Conservation (phyloP, 2,329 filamentous ascomycete species). For the Tolypocladium capitatum region DNA sequence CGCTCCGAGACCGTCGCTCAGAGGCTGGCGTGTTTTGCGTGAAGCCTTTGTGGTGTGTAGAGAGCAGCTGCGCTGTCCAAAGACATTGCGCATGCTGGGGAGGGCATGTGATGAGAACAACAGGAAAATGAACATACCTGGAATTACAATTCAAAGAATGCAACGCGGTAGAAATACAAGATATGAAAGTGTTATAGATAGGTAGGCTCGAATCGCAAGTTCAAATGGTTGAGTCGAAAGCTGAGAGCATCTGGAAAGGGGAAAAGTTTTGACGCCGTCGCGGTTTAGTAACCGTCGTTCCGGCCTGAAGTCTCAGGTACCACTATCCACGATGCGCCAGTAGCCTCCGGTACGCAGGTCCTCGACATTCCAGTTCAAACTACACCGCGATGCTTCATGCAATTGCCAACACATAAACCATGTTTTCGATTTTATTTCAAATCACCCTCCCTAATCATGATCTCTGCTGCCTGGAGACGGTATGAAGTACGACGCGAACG, state of each 20-base stretch:
- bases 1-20: neutral
- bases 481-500: too few species aligned
- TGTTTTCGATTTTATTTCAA: neutral
- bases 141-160: neutral
- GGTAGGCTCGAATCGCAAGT: neutral
- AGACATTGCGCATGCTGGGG: neutral
- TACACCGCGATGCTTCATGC: neutral
- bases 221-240: neutral
- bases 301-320: constrained; percentile 23
- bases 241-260: constrained; percentile 5
- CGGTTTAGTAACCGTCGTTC: constrained; percentile 4
- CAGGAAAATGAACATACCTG: constrained; percentile 1
- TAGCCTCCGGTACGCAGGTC: neutral
- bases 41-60: neutral
- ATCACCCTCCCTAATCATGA: too few species aligned
- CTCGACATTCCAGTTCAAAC: neutral
- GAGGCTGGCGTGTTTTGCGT: neutral
- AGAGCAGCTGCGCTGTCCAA: neutral
- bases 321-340: neutral
- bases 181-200: neutral
- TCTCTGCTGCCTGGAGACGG: neutral
- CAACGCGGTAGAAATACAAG: constrained; percentile 3
- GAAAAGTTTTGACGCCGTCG: constrained; percentile 15
- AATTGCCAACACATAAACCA: neutral
- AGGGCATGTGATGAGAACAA: neutral